These are phyloP conservation scores for Croton setiger DNA, from an alignment of 441 rosid genomes.

Conservation along the genomic window DNA sequence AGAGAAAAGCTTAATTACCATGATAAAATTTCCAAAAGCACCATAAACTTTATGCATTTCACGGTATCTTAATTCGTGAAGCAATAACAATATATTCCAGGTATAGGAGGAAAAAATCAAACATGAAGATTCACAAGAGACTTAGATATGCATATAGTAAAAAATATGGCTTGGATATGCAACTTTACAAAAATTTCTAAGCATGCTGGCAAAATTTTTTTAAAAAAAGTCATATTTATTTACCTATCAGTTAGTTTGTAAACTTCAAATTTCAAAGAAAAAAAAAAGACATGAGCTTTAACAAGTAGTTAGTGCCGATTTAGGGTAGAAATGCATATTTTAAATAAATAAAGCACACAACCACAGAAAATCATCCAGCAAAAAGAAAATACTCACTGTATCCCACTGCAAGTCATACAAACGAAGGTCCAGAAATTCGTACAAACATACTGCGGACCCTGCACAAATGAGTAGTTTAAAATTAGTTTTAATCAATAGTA, in stretches of 20 bases:
- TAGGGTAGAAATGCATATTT: neutral
- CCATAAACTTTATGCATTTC: neutral
- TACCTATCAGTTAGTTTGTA: neutral
- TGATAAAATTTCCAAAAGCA: neutral
- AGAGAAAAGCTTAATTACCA: neutral
- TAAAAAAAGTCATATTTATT: neutral
- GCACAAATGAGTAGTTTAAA: slow-evolving; percentile 32
- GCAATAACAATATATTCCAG: neutral
- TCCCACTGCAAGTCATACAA: slow-evolving; percentile 92
- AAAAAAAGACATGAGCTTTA: neutral
- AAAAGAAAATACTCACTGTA: slow-evolving; percentile 66
- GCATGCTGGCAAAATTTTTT: slow-evolving; percentile 1
- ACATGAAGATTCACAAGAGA: neutral
- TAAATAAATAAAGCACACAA: neutral
- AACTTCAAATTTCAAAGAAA: neutral
- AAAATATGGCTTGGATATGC: neutral
- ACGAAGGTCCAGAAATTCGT: slow-evolving; percentile 93
- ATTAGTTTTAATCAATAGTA: neutral
- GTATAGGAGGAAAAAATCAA: neutral
- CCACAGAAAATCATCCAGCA: slow-evolving; percentile 2
- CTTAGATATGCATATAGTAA: neutral
- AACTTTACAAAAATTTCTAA: neutral
- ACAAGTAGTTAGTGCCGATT: neutral
- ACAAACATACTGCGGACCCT: slow-evolving; percentile 98
- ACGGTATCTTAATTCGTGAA: neutral